phyloP scores from a whole-genome alignment of 352 stramenopile species.

The Blastocystis sp. region DNA sequence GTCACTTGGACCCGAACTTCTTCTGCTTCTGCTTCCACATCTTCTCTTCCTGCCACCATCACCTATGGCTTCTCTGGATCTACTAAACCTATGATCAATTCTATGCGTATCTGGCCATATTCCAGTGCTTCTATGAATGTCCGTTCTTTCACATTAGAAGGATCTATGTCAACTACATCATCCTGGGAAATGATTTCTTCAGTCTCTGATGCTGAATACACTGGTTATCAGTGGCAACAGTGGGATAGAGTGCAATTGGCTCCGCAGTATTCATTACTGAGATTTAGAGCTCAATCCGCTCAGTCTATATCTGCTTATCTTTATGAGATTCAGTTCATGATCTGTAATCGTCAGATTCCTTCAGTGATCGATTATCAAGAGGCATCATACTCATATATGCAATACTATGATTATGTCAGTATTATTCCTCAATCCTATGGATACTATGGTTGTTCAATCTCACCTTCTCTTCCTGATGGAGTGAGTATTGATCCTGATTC shows the following conservation, averaged over 20 bases:
- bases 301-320: not conserved
- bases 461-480: too few species aligned
- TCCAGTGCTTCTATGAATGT: not conserved
- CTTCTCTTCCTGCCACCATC: not conserved
- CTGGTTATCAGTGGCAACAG: not conserved
- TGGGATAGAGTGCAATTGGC: not conserved
- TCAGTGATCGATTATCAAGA: not conserved
- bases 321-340: conserved; percentile 7
- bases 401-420: not conserved
- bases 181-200: not conserved
- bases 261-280: not conserved
- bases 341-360: not conserved
- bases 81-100: not conserved
- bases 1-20: not conserved
- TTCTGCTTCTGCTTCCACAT: not conserved
- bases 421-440: not conserved
- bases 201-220: not conserved
- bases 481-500: too few species aligned
- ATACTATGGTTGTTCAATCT: too few species aligned
- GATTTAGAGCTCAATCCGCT: not conserved
- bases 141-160: not conserved
- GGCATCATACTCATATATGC: not conserved
- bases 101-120: not conserved
- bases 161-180: not conserved
- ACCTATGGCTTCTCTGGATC: not conserved